Percentiles rank a stretch among this genome's conserved stretches.
phyloP scores from a whole-genome alignment of 768 basidiomycete genomes.

The Peribolospora kevripleyi region DNA sequence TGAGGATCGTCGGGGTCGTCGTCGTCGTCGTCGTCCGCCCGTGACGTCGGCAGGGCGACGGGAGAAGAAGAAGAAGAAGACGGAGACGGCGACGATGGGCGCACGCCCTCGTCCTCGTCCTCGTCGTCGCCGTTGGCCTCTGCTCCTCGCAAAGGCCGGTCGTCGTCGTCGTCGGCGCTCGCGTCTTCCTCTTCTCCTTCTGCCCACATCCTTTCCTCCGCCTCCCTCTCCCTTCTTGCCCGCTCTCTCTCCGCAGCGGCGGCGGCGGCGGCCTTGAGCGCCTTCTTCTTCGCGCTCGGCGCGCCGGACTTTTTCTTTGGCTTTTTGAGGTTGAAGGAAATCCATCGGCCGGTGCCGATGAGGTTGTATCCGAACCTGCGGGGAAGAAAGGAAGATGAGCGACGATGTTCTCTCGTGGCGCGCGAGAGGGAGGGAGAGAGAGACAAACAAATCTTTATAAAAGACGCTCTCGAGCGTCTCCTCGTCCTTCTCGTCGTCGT shows the following conservation, averaged over 20 bases:
- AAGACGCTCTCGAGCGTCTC: constrained; percentile 65
- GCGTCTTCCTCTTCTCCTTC: constrained; percentile 9
- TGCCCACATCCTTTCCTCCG: constrained; percentile 7
- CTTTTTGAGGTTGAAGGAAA: constrained; percentile 41
- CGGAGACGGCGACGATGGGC: too few relatives aligned
- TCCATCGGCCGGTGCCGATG: constrained; percentile 49
- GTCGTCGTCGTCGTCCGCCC: constrained; percentile 10
- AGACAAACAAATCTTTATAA: constrained; percentile 55
- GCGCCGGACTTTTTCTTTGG: constrained; percentile 29
- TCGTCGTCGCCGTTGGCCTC: constrained; percentile 11
- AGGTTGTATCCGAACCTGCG: constrained; percentile 54
- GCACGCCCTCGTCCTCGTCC: not conserved
- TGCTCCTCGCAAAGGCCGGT: constrained; percentile 15
- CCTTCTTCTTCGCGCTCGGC: constrained; percentile 26
- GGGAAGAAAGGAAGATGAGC: not conserved
- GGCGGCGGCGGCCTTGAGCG: constrained; percentile 8
- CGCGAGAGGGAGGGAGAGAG: not conserved
- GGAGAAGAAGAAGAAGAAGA: too few relatives aligned
- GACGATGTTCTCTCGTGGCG: not conserved
- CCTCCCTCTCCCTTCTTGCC: not conserved
- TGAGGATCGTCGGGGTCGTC: constrained; percentile 43
- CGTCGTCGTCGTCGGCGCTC: constrained; percentile 6
- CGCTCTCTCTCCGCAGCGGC: constrained; percentile 1
- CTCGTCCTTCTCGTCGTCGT: constrained; percentile 61
- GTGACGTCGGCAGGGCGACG: too few relatives aligned